phyloP scores from a whole-genome alignment of 345 rosid species.

The Linum lewisii region DNA sequence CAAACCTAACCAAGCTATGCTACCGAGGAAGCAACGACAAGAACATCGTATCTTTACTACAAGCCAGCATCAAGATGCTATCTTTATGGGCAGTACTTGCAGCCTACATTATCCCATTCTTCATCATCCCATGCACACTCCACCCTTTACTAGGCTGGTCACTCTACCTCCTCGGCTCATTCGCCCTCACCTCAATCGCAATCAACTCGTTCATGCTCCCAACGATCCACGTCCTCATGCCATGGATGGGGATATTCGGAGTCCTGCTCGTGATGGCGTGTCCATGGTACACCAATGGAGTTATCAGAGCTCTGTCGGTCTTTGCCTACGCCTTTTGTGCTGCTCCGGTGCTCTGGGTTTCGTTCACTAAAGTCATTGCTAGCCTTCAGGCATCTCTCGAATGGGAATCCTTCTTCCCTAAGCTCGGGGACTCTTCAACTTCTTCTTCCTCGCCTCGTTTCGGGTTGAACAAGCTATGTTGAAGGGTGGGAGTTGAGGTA shows the following conservation, averaged over 20 bases:
- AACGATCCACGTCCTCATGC: slow-evolving; percentile 38
- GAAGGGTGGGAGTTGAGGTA: not conserved
- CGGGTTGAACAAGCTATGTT: slow-evolving; percentile 21
- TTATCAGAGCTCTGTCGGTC: slow-evolving; percentile 57
- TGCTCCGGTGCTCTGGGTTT: slow-evolving; percentile 61
- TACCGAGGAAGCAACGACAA: slow-evolving; percentile 50
- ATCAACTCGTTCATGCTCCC: slow-evolving; percentile 67
- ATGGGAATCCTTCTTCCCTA: slow-evolving; percentile 66
- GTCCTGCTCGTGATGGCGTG: slow-evolving; percentile 72
- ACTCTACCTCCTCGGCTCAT: slow-evolving; percentile 59
- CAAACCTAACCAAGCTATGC: slow-evolving; percentile 72
- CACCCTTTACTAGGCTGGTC: slow-evolving; percentile 82
- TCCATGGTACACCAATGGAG: slow-evolving; percentile 65
- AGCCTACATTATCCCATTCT: slow-evolving; percentile 67
- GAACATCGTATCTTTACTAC: slow-evolving; percentile 43
- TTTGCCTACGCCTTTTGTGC: slow-evolving; percentile 66
- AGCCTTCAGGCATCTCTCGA: slow-evolving; percentile 61
- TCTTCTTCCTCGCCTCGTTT: slow-evolving; percentile 14
- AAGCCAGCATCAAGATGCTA: slow-evolving; percentile 38
- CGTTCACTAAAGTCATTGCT: slow-evolving; percentile 43
- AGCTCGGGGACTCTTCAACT: slow-evolving; percentile 21
- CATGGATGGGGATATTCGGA: slow-evolving; percentile 57
- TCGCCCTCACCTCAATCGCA: slow-evolving; percentile 51
- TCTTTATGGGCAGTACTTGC: slow-evolving; percentile 68
- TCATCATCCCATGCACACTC: slow-evolving; percentile 67